phyloP scores from a whole-genome alignment of 345 rosid species.

The Aurinia saxatilis region DNA sequence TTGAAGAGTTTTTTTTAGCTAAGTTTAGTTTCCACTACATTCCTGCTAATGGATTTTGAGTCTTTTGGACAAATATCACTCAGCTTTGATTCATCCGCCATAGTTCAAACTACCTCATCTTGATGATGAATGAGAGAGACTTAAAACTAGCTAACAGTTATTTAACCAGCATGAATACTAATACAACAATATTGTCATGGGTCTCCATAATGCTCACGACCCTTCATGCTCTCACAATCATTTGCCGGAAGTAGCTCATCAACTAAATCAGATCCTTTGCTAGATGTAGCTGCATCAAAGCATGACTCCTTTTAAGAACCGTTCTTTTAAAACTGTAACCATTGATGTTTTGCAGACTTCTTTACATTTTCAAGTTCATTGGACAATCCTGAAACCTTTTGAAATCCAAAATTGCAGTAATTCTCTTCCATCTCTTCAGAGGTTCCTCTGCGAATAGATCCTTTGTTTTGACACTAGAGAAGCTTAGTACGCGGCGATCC shows the following conservation, averaged over 20 bases:
- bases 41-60: not conserved
- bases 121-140: constrained; percentile 37
- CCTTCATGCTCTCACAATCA: too few relatives aligned
- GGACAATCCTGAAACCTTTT: constrained; percentile 67
- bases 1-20: too few relatives aligned
- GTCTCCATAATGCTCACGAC: too few relatives aligned
- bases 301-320: constrained; percentile 58
- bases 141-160: too few relatives aligned
- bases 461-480: constrained; percentile 65
- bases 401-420: constrained; percentile 69
- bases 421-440: constrained; percentile 56
- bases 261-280: too few relatives aligned
- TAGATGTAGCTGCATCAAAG: too few relatives aligned
- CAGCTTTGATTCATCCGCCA: constrained; percentile 81
- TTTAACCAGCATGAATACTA: too few relatives aligned
- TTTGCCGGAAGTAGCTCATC: too few relatives aligned
- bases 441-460: constrained; percentile 59
- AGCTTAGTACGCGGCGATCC: constrained; percentile 73
- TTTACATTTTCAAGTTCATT: constrained; percentile 78
- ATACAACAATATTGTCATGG: too few relatives aligned
- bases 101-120: constrained; percentile 32
- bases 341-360: constrained; percentile 78
- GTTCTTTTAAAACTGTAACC: constrained; percentile 70
- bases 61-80: not conserved
- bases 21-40: not conserved